Evolutionary conservation across 176 grass and related monocot genomes (phyloP), one percentile per base, ranked within the genome.

Genomic region (Oryza glaberrima): DNA sequence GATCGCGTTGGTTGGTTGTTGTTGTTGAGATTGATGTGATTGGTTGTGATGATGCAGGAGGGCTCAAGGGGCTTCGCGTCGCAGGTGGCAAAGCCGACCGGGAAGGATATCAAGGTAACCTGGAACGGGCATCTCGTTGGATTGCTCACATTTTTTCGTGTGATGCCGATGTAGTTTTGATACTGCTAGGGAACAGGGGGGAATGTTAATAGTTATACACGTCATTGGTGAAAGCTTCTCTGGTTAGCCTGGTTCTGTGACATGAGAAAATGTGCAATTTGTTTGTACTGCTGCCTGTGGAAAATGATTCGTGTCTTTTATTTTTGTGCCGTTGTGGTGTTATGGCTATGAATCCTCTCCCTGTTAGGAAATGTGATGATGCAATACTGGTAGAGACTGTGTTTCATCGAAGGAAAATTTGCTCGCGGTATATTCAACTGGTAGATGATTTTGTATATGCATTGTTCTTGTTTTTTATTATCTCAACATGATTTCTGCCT

Each of bases 11-110:
- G 13, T 41, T 79, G 17, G 26, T 20, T 36, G 35, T 32, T 36
- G 35, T 32, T 36, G 35, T 9, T 15, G 26, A 51, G 9, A n/a
- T 66, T 64, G 26, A 85, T 30, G 40, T 28, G 48, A 63, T 69
- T 84, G 35, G 25, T 76, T 80, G 19, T 63, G 19, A 65, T 76
- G 70, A 20, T 75, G 77, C 82, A 89, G 87, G 77, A 89, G 87
- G 77, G 22, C 1, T 52, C 49, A 10, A 85, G 88, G 77, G 71
- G 82, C 34, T 85, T 89, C 77, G 15, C 77, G 20, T 76, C 88
- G 51, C 71, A 85, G 78, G 65, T 69, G 49, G 70, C 65, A 48
- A 81, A 80, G 11, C 40, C 87, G n/a, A 36, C 23, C 17, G 72
- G 14, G 54, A 88, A 84, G 48, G 22, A 77, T 9, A 60, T 81